These are phyloP conservation scores for Podila verticillata DNA, from an alignment of 192 early-diverging fungal genomes.

Conservation along the genomic window DNA sequence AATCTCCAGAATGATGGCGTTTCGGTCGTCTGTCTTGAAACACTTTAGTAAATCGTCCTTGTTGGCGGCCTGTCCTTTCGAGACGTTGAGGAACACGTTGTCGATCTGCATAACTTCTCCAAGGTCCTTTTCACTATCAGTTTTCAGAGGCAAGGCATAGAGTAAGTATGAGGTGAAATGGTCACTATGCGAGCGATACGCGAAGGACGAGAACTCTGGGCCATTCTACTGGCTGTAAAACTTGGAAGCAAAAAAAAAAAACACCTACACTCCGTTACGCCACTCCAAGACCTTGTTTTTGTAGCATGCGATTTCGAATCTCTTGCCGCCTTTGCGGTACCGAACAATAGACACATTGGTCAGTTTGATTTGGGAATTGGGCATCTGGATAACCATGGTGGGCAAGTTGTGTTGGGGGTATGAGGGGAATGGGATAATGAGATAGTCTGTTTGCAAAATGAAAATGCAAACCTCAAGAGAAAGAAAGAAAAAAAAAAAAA, in stretches of 20 bases:
- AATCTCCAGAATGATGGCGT: conserved; percentile 89
- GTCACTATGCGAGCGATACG: no score
- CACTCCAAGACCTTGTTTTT: conserved; percentile 99
- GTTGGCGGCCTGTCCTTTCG: conserved; percentile 94
- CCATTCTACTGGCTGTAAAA: neutral
- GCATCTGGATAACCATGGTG: neutral
- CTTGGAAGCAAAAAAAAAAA: neutral
- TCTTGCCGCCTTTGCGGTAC: conserved; percentile 94
- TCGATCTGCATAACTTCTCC: conserved; percentile 97
- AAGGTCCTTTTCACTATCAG: conserved; percentile 88
- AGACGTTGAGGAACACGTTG: conserved; percentile 94
- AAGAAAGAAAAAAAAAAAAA: neutral
- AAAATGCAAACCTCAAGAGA: neutral
- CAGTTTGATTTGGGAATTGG: conserved; percentile 48
- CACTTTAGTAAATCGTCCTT: conserved; percentile 87
- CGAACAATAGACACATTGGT: conserved; percentile 98
- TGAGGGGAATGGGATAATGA: neutral
- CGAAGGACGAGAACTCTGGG: neutral
- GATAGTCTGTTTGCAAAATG: neutral
- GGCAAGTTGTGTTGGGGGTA: neutral
- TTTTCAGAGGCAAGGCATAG: neutral
- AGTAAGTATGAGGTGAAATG: no score
- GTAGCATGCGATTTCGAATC: conserved; percentile 99
- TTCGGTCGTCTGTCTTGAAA: conserved; percentile 87
- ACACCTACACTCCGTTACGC: conserved; percentile 85